Percentiles rank a stretch among this genome's conserved stretches.
phyloP scores from a whole-genome alignment of 73 alveolate species.

The Stentor coeruleus region DNA sequence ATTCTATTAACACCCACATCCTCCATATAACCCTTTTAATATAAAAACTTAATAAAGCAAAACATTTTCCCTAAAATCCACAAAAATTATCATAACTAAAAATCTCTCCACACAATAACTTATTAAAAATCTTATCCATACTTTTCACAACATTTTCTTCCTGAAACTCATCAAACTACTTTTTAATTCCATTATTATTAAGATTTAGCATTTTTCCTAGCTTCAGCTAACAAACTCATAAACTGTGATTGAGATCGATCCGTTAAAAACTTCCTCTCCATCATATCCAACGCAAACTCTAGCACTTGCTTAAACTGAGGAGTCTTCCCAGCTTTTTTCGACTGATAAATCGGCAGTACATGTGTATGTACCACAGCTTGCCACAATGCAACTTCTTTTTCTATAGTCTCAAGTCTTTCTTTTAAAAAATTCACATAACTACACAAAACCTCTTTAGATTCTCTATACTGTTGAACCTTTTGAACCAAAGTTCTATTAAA shows the following conservation, averaged over 20 bases:
- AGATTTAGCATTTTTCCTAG: slow-evolving; percentile 14
- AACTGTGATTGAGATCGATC: slow-evolving; percentile 14
- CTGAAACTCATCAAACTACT: too few species aligned
- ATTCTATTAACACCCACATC: too few species aligned
- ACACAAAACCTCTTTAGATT: slow-evolving; percentile 7
- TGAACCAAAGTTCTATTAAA: slow-evolving; percentile 13
- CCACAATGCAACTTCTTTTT: slow-evolving; percentile 17
- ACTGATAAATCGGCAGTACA: slow-evolving; percentile 3
- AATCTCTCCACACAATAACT: too few species aligned
- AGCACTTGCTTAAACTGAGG: slow-evolving; percentile 18
- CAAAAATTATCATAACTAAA: too few species aligned
- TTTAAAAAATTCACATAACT: slow-evolving; percentile 11
- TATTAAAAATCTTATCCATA: too few species aligned
- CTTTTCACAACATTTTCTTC: too few species aligned
- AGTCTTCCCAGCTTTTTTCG: slow-evolving; percentile 14
- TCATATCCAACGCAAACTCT: neutral
- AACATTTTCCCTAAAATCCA: too few species aligned
- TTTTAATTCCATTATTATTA: too few species aligned
- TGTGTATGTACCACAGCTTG: slow-evolving; percentile 26
- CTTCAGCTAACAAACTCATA: neutral
- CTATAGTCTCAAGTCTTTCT: slow-evolving; percentile 21
- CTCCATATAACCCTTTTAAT: too few species aligned
- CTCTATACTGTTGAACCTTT: slow-evolving; percentile 24
- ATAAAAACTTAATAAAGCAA: too few species aligned
- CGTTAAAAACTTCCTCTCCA: slow-evolving; percentile 8